Conservation (phyloP, 2,329 filamentous ascomycete genomes). For the Orbilia ellipsospora region DNA sequence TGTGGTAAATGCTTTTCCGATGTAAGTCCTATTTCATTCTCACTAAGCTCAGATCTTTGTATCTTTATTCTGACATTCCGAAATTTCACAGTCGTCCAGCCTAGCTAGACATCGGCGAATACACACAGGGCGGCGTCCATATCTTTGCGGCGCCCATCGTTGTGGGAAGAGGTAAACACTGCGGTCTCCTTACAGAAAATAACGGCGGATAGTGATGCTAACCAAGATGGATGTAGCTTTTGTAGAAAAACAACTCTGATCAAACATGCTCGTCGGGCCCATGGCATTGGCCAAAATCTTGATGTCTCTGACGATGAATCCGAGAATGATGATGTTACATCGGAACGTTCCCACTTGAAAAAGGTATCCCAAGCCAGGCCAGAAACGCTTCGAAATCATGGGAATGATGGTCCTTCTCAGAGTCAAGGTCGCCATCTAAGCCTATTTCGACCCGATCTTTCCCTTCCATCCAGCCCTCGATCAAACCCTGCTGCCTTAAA, state of each 20-base stretch:
- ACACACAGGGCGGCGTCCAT: slow-evolving; percentile 75
- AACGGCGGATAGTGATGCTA: not conserved
- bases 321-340: slow-evolving; percentile 57
- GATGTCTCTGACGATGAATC: slow-evolving; percentile 59
- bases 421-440: slow-evolving; percentile 46
- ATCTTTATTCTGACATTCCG: not conserved
- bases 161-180: slow-evolving; percentile 70
- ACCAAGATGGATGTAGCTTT: slow-evolving; percentile 66
- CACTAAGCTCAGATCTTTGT: not conserved
- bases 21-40: slow-evolving; percentile 64
- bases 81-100: slow-evolving; percentile 69
- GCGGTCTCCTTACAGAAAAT: slow-evolving; percentile 35
- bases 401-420: slow-evolving; percentile 8
- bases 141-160: slow-evolving; percentile 71
- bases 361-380: slow-evolving; percentile 14
- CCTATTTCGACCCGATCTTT: slow-evolving; percentile 37
- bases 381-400: slow-evolving; percentile 26
- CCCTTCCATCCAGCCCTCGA: slow-evolving; percentile 42
- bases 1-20: slow-evolving; percentile 78
- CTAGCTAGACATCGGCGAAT: slow-evolving; percentile 74
- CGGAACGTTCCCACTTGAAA: slow-evolving; percentile 20
- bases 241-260: slow-evolving; percentile 73
- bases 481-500: slow-evolving; percentile 18
- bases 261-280: slow-evolving; percentile 60
- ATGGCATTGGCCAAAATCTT: slow-evolving; percentile 58